A percentile compares a stretch with the other conserved stretches of the same genome.
phyloP scores from a whole-genome alignment of 2,329 filamentous ascomycete genomes.

The Biscogniauxia mediterranea region DNA sequence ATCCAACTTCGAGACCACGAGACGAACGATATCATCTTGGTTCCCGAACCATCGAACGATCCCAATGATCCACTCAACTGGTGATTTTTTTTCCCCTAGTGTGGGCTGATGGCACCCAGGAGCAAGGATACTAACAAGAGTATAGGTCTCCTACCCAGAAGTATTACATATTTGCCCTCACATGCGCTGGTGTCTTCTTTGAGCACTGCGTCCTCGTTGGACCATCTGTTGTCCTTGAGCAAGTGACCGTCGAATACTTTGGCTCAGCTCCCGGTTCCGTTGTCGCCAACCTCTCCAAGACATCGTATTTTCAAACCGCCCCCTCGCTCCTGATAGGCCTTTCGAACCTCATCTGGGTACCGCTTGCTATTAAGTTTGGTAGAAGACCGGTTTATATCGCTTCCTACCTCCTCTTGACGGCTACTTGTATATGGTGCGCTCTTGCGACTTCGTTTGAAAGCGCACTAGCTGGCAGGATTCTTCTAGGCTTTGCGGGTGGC shows the following conservation, averaged over 20 bases:
- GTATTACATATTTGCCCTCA: conserved; percentile 4
- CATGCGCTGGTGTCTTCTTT: conserved; percentile 3
- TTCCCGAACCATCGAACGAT: conserved; percentile 2
- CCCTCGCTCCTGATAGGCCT: conserved; percentile 2
- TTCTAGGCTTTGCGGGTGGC: conserved; percentile 38
- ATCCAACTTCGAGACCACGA: conserved; percentile 1
- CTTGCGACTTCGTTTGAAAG: conserved; percentile 9
- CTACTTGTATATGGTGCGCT: conserved; percentile 1
- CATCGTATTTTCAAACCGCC: conserved; percentile 3
- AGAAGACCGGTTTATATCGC: conserved; percentile 1
- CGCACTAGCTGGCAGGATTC: conserved; percentile 31
- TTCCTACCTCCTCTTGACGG: background rate
- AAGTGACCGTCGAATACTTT: conserved; percentile 3
- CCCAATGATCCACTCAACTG: conserved; percentile 5
- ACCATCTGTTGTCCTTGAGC: conserved; percentile 1
- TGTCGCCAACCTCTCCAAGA: conserved; percentile 1
- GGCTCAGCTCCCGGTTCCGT: background rate
- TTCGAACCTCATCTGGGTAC: conserved; percentile 3
- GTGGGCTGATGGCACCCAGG: background rate
- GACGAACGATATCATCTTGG: conserved; percentile 3
- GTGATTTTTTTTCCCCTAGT: background rate
- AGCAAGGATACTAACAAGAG: background rate
- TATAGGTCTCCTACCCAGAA: background rate
- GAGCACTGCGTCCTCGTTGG: conserved; percentile 3
- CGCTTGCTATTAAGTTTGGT: conserved; percentile 1